phyloP scores from a whole-genome alignment of 139 green algal genomes.

The Micractinium conductrix region DNA sequence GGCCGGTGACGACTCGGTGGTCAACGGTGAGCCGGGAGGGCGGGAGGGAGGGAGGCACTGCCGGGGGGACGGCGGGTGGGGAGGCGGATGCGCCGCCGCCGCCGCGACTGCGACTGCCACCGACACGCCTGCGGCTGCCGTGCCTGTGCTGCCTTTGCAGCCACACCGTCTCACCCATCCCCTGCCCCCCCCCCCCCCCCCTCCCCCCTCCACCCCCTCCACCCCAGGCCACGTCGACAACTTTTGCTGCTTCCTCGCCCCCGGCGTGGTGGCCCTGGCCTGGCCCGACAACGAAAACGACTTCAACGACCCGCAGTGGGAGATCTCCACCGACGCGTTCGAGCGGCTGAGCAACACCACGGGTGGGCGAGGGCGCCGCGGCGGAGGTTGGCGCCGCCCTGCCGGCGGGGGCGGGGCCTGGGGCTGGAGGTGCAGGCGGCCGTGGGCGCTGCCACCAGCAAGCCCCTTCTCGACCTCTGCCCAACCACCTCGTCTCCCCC shows the following conservation, averaged over 20 bases:
- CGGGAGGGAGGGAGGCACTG: too few species aligned
- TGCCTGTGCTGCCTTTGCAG: too few species aligned
- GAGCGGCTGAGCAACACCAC: slow-evolving; percentile 39
- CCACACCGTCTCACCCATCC: too few species aligned
- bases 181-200: not conserved
- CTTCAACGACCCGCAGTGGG: slow-evolving; percentile 52
- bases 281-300: slow-evolving; percentile 76
- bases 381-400: too few species aligned
- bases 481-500: not conserved
- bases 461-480: not conserved
- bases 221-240: slow-evolving; percentile 80
- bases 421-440: too few species aligned
- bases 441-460: not conserved
- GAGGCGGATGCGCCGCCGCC: too few species aligned
- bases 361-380: not conserved
- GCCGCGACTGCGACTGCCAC: too few species aligned
- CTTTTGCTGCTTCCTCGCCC: slow-evolving; percentile 73
- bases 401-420: too few species aligned
- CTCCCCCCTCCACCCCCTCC: not conserved
- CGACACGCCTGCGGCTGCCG: too few species aligned
- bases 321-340: slow-evolving; percentile 45
- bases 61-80: too few species aligned
- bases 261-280: slow-evolving; percentile 69
- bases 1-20: slow-evolving; percentile 62
- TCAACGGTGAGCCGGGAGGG: slow-evolving; percentile 64